Conservation (phyloP, 768 basidiomycete species). For the Mycena albidolilacea region DNA sequence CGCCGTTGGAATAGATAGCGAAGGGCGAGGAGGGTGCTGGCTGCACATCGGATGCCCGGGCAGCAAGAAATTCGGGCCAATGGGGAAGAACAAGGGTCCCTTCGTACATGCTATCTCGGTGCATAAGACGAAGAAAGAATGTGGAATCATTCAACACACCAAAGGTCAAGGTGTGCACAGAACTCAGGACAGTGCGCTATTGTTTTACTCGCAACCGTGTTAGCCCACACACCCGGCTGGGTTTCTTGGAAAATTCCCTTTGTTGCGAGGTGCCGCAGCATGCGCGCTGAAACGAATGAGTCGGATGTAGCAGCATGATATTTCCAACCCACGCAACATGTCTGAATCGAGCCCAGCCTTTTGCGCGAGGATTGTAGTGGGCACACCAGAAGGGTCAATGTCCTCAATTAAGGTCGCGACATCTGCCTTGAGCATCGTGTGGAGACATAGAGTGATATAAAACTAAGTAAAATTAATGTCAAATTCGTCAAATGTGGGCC, state of each 20-base stretch:
- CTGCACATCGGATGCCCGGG: slow-evolving; percentile 7
- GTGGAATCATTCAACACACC: slow-evolving; percentile 7
- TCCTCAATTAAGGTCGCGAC: no score
- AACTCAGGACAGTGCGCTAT: slow-evolving; percentile 25
- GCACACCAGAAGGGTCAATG: no score
- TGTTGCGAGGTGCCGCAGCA: slow-evolving; percentile 27
- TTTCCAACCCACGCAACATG: no score
- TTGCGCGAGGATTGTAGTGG: no score
- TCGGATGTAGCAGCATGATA: not conserved
- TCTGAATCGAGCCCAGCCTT: no score
- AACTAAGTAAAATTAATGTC: no score
- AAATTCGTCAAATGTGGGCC: no score
- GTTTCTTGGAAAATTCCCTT: slow-evolving; percentile 29
- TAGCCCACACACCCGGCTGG: slow-evolving; percentile 15
- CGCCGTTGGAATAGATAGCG: slow-evolving; percentile 17
- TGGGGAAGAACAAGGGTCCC: slow-evolving; percentile 24
- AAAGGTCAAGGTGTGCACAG: slow-evolving; percentile 33
- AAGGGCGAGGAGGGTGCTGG: slow-evolving; percentile 23
- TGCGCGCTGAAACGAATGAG: slow-evolving; percentile 17
- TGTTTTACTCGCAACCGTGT: slow-evolving; percentile 20
- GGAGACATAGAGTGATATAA: no score
- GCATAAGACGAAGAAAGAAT: not conserved
- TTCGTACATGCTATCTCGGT: slow-evolving; percentile 28
- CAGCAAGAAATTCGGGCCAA: slow-evolving; percentile 25
- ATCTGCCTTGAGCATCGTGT: no score